Conservation (phyloP, 2,329 filamentous ascomycete genomes). For the Coniochaeta sp. region DNA sequence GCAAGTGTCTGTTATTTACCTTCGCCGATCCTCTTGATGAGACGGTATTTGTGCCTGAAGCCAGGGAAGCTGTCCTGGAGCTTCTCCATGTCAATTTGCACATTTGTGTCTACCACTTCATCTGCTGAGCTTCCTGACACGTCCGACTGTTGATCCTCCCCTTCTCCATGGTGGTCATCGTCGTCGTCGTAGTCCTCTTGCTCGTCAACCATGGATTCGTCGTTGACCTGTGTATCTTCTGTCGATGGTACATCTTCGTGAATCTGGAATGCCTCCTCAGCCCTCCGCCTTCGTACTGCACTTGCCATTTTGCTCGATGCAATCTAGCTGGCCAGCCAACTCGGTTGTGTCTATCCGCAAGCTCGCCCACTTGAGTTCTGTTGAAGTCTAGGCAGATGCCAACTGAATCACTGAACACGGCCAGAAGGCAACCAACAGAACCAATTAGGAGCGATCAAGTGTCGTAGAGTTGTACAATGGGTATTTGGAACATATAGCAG, state of each 20-base stretch:
- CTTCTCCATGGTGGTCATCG: slow-evolving; percentile 29
- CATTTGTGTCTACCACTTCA: slow-evolving; percentile 58
- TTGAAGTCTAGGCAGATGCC: neutral
- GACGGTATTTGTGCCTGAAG: slow-evolving; percentile 74
- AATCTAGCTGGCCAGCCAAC: neutral
- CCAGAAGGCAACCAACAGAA: neutral
- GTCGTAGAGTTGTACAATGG: neutral
- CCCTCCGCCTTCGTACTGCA: slow-evolving; percentile 18
- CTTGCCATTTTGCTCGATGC: neutral
- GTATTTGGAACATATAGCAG: neutral
- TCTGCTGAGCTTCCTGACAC: slow-evolving; percentile 45
- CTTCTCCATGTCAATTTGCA: slow-evolving; percentile 80
- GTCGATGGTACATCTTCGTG: slow-evolving; percentile 40
- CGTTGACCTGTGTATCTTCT: slow-evolving; percentile 42
- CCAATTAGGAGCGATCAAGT: neutral
- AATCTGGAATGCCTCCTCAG: slow-evolving; percentile 34
- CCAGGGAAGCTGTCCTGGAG: slow-evolving; percentile 76
- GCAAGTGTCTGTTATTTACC: slow-evolving; percentile 40
- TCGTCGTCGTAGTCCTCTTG: slow-evolving; percentile 22
- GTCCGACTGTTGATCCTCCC: slow-evolving; percentile 32
- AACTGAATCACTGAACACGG: neutral
- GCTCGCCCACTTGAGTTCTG: neutral
- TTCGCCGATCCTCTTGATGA: slow-evolving; percentile 97
- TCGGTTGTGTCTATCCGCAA: neutral
- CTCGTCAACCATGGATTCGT: slow-evolving; percentile 24